These are phyloP conservation scores for Pyrenophora teres DNA, from an alignment of 2,329 filamentous ascomycete species.

Conservation along the genomic window DNA sequence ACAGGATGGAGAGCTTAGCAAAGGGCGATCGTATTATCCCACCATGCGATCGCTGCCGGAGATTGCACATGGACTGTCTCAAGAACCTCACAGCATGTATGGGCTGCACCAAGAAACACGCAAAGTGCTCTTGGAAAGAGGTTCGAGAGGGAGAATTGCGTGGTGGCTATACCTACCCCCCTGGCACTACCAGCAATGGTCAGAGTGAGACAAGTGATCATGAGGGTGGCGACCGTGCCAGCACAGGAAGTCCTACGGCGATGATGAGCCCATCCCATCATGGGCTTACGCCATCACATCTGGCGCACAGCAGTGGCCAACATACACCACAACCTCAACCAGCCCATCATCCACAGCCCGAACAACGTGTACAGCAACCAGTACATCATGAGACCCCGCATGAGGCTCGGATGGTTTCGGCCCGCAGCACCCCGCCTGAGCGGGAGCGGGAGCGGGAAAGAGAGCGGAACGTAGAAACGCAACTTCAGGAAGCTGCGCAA, in stretches of 20 bases:
- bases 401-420: conserved; percentile 22
- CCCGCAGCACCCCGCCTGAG: conserved; percentile 32
- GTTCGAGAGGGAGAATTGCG: conserved; percentile 73
- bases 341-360: conserved; percentile 5
- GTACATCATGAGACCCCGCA: conserved; percentile 18
- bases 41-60: conserved; percentile 81
- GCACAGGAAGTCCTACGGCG: conserved; percentile 35
- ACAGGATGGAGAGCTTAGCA: conserved; percentile 74
- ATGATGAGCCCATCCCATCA: conserved; percentile 34
- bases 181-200: conserved; percentile 30
- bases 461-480: conserved; percentile 31
- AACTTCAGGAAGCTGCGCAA: conserved; percentile 44
- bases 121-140: conserved; percentile 83
- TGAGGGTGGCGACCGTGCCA: conserved; percentile 34
- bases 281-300: conserved; percentile 27
- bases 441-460: conserved; percentile 21
- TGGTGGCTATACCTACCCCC: conserved; percentile 31
- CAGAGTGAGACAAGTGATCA: conserved; percentile 42
- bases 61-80: conserved; percentile 78
- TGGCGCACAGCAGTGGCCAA: conserved; percentile 21
- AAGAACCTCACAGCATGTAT: conserved; percentile 86
- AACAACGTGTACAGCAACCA: conserved; percentile 4
- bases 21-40: conserved; percentile 78
- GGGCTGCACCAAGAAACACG: conserved; percentile 88
- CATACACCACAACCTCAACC: conserved; percentile 19